These are phyloP conservation scores for Tulasnella sp. DNA, from an alignment of 768 basidiomycete species.

Conservation along the genomic window DNA sequence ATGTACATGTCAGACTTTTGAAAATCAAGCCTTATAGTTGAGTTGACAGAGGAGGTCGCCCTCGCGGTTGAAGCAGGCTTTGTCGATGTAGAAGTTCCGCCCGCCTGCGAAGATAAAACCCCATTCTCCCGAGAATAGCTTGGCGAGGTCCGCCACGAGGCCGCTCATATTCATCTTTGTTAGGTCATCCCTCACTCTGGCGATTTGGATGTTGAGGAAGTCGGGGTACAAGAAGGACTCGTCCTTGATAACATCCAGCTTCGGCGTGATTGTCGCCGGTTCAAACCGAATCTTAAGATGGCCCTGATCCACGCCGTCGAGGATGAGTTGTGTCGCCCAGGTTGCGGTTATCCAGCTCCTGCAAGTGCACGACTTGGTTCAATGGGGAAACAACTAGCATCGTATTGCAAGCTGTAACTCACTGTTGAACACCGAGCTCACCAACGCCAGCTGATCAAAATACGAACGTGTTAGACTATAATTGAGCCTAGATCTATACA, in stretches of 20 bases:
- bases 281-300: background rate
- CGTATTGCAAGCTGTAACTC: background rate
- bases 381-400: background rate
- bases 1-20: too few species aligned
- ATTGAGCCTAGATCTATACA: too few species aligned
- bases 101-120: background rate
- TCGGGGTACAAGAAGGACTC: background rate
- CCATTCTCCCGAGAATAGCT: background rate
- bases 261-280: background rate
- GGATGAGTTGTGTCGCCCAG: background rate
- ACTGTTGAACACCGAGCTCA: background rate
- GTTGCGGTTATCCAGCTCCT: background rate
- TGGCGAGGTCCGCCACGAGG: background rate
- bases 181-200: background rate
- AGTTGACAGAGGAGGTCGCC: slow-evolving; percentile 4
- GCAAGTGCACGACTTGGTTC: background rate
- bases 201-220: background rate
- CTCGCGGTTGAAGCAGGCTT: slow-evolving; percentile 3
- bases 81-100: slow-evolving; percentile 3
- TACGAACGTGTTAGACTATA: too few species aligned
- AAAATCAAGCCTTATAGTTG: slow-evolving; percentile 14
- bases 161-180: background rate
- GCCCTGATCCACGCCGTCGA: background rate
- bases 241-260: background rate
- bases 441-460: too few species aligned